Base-by-base conservation (phyloP, 331 rosid genomes). In the Acacia concinna region DNA sequence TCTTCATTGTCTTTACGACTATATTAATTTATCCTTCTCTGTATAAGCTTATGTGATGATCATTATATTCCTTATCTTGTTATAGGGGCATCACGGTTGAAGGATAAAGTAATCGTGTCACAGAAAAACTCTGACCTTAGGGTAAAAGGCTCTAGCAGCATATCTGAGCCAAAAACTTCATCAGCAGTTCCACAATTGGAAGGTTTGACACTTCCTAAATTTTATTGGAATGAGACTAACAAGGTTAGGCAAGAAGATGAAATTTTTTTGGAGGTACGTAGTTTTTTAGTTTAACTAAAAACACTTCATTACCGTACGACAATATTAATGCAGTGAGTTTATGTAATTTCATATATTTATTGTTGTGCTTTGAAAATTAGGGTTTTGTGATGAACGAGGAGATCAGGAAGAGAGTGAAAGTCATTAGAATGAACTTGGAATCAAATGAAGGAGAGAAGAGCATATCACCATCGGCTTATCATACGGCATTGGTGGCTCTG, bases 401-500 rank as follows among this genome's bases (percentile, higher is more conserved):
- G 87, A 87, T 78, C 25, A 79, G 75, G 66, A 71, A 85, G 44
- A 78, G 69, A 34, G 87, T 90, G 56, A 41, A 69, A 7, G 46
- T 77, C 14, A 62, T 88, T 27, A 87, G 66, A 78, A 57, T 65
- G 13, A 80, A 82, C 83, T 18, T 90, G 85, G 74, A 51, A 20
- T 75, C 84, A 0, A 87, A 75, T 5, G 88, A 90, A 14, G 95
- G 92, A 73, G 92, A 90, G 76, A 86, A 87, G 49, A 88, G 88
- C 83, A 74, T 87, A 6, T 90, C 95, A 31, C 32, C n/a, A 8
- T 73, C 77, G 1, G 88, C 95, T 1, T 88, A 90, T 68, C 89
- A 87, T 88, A 90, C 95, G 10, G 93, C 95, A 2, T 87, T 92
- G 93, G 89, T 88, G 12, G 89, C 91, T 8, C 79, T 90, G 4